Base-by-base conservation (phyloP, 148 eudicot species). In the Nepenthes mirabilis region DNA sequence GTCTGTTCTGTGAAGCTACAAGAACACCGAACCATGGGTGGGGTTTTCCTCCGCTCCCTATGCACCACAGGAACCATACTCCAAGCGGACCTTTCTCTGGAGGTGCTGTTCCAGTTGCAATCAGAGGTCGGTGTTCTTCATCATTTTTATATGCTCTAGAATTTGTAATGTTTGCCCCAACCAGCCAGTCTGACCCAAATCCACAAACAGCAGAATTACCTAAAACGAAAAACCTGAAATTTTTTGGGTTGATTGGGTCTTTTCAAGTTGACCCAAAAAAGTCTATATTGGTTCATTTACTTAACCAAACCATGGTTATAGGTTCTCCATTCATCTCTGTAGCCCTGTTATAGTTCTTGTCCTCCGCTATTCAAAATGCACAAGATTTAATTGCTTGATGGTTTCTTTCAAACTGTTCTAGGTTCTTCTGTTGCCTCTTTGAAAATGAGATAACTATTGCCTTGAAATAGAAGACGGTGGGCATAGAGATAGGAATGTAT, bases 91-190 rank as follows among this genome's bases (percentile, higher is more conserved):
- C 85, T 37, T 78, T 84, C 23, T 72, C 74, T 64, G 88, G 78
- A 74, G 90, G 84, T 73, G 80, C 86, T 59, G 72, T 83, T 57
- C 90, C 86, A 11, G 82, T 86, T 61, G 78, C 70, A 40, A 66
- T 62, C 63, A 80, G 91, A 93, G 98, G 96, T 93, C 57, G 48
- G 79, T 68, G 43, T 10, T 63, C 32, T 8, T 59, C 11, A 48
- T 58, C 49, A 56, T 52, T 56, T 47, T 60, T 14, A 7, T 51
- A 9, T 23, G 13, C 12, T 9, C 14, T 51, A 9, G 8, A 40
- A 40, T 40, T 40, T 40, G 8, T 4, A 40, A 8, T 4, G 45
- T 4, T 8, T 40, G 45, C 45, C 6, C 45, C 45, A 40, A 40
- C 8, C 45, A 3, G 45, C 45, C 45, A 40, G 45, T 40, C 45